Conservation (phyloP, 169 alveolate species). For the Eimeria maxima region DNA sequence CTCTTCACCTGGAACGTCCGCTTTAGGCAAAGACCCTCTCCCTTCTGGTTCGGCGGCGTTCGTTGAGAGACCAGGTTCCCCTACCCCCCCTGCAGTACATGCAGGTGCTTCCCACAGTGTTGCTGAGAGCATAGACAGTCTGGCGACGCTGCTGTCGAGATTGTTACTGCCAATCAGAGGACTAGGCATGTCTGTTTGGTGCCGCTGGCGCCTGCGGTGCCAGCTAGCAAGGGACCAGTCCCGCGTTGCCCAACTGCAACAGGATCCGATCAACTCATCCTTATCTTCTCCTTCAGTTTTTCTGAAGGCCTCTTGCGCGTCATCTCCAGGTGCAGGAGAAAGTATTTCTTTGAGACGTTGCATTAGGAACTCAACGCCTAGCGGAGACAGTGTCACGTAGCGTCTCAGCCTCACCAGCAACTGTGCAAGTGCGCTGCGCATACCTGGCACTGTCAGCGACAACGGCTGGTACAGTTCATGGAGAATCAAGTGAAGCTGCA, state of each 20-base stretch:
- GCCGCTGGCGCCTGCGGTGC: slow-evolving; percentile 59
- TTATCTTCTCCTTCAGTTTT: background rate
- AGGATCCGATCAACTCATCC: background rate
- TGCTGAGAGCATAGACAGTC: slow-evolving; percentile 70
- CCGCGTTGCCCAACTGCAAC: slow-evolving; percentile 70
- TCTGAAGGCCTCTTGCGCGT: background rate
- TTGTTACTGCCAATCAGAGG: slow-evolving; percentile 20
- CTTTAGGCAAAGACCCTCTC: background rate
- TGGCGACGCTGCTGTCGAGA: slow-evolving; percentile 46
- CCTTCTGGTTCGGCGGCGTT: slow-evolving; percentile 42
- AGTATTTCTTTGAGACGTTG: slow-evolving; percentile 16
- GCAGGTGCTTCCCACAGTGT: slow-evolving; percentile 26
- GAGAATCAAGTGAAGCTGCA: slow-evolving; percentile 67
- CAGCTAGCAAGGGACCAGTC: slow-evolving; percentile 69
- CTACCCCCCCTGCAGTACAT: background rate
- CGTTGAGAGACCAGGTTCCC: slow-evolving; percentile 6
- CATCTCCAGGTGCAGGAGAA: background rate
- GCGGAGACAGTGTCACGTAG: slow-evolving; percentile 50
- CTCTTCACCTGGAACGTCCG: background rate
- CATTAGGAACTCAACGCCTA: slow-evolving; percentile 54
- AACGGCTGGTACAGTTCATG: slow-evolving; percentile 73
- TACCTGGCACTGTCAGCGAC: slow-evolving; percentile 12
- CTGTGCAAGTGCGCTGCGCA: slow-evolving; percentile 71
- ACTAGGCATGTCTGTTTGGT: background rate
- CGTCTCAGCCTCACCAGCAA: slow-evolving; percentile 62